Base-by-base conservation (phyloP, 2,329 filamentous ascomycete genomes). In the Teratosphaeria destructans region DNA sequence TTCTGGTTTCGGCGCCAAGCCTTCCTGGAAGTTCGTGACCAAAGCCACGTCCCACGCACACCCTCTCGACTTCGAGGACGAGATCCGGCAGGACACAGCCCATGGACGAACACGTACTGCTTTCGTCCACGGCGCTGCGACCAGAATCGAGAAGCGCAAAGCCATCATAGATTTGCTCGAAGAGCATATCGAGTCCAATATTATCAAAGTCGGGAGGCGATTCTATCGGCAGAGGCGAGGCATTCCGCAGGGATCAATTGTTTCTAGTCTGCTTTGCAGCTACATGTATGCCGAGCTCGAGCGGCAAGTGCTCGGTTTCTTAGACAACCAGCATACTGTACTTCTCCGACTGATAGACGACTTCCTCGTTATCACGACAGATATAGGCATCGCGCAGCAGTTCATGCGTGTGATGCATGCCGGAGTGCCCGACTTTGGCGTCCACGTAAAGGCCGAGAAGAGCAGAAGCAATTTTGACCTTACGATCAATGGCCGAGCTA, bases 211-310 rank as follows among this genome's bases (percentile, higher is more conserved):
- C 47, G 92, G 91, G 55, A 93, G 91, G 75, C 89, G 87, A 65
- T 91, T 86, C 71, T 96, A 94, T 71, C 83, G 90, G 27, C 94
- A 99, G 72, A 93, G 86, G 72, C 78, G 82, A 26, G 94, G 94
- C 14, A 97, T 99, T 47, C 92, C 94, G 0, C 94, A 99, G 72
- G 94, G 94, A 7, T 96, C 92, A 0, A 82, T 96, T 1, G 72
- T 99, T 5, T 96, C 92, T 0, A 89, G 87, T 52, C 79, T 91
- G 49, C 79, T 99, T 5, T 97, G 94, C 78, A 97, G 91, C 74
- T 93, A 95, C 74, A 96, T 97, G 73, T 99, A 99, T 70, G 92
- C 89, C 5, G 85, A 94, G 63, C 82, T 97, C 1, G 94, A 99
- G 73, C 75, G 75, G 6, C 79, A 85, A 29, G 77, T 86, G 14